These are phyloP conservation scores for Parafenestella ontariensis DNA, from an alignment of 2,329 filamentous ascomycete species.

Conservation along the genomic window DNA sequence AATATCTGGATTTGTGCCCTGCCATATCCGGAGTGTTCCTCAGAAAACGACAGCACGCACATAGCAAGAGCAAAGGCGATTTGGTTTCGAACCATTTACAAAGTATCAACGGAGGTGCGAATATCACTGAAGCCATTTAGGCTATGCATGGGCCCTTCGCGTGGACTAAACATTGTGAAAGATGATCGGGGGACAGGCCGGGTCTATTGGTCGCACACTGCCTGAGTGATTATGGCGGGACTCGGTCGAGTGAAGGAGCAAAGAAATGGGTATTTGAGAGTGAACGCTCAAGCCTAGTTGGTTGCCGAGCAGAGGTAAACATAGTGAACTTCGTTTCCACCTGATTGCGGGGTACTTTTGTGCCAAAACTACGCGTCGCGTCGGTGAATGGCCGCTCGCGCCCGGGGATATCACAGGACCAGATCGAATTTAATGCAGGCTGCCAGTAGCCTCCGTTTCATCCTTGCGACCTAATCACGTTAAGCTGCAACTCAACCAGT, in stretches of 20 bases:
- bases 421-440: not conserved
- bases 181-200: not conserved
- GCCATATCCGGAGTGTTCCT: not conserved
- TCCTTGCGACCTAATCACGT: not conserved
- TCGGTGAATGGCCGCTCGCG: conserved; percentile 16
- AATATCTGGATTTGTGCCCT: not conserved
- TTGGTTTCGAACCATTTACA: not conserved
- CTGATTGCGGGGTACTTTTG: not conserved
- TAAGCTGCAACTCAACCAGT: not conserved
- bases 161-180: not conserved
- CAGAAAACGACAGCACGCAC: not conserved
- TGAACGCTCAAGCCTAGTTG: not conserved
- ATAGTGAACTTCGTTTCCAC: not conserved
- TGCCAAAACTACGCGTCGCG: conserved; percentile 19
- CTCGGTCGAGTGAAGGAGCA: not conserved
- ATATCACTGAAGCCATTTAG: not conserved
- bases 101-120: not conserved
- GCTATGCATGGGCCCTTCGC: not conserved
- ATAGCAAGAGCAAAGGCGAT: not conserved
- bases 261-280: not conserved
- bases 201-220: not conserved
- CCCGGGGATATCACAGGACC: conserved; percentile 3
- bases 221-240: not conserved
- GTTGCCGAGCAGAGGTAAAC: not conserved
- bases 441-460: not conserved